Evolutionary conservation across 192 early-diverging fungal genomes (phyloP).

Genomic region (Coemansia biformis): DNA sequence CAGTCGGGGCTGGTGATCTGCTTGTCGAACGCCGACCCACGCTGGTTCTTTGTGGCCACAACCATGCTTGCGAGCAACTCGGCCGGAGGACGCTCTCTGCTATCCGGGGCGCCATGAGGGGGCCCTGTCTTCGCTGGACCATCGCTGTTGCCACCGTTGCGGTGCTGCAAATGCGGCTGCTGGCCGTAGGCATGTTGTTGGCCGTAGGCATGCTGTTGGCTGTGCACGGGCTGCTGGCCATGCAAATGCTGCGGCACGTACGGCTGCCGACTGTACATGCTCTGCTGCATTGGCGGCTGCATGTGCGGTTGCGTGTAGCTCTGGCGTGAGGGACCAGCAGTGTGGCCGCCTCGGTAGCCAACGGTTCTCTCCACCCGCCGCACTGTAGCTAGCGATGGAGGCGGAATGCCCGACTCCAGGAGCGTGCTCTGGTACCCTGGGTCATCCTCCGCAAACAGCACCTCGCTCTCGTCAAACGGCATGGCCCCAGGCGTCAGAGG

Average conservation of each 20-base stretch:
- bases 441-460: conserved; percentile 31
- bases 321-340: background rate
- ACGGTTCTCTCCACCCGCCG: conserved; percentile 1
- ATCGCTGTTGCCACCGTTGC: conserved; percentile 1
- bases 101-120: no score
- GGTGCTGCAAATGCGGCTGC: conserved; percentile 1
- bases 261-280: background rate
- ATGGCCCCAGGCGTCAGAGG: background rate
- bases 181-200: background rate
- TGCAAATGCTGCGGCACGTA: background rate
- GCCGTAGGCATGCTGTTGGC: background rate
- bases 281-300: background rate
- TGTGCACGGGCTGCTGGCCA: background rate
- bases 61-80: background rate
- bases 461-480: conserved; percentile 9
- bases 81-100: no score
- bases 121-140: background rate
- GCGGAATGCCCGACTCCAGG: conserved; percentile 16
- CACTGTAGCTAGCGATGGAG: conserved; percentile 20
- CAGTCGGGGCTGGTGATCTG: conserved; percentile 22
- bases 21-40: conserved; percentile 9
- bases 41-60: background rate
- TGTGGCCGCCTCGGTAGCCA: background rate
- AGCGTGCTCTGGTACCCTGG: conserved; percentile 19
- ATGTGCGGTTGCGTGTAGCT: no score